Conservation (phyloP, 176 grass and related monocot genomes). For the Oryza australiensis region DNA sequence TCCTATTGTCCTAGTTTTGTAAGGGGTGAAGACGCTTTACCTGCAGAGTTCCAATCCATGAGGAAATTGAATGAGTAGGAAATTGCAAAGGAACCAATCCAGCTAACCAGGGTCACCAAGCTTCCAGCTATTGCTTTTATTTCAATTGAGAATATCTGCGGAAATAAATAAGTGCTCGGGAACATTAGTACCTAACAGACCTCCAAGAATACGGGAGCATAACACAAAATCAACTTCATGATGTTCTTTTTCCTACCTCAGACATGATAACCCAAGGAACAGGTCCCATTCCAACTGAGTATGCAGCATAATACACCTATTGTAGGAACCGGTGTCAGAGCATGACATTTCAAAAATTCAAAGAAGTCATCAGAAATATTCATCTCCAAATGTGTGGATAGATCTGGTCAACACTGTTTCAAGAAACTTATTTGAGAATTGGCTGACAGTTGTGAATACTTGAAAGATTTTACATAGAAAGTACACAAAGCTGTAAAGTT, state of each 20-base stretch:
- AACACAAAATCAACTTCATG: not conserved
- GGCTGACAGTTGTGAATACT: not conserved
- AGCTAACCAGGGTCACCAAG: slow-evolving; percentile 68
- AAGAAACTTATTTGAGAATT: not conserved
- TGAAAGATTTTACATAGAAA: not conserved
- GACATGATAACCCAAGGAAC: slow-evolving; percentile 91
- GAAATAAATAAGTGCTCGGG: not conserved
- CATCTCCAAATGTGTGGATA: not conserved
- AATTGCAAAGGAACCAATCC: slow-evolving; percentile 62
- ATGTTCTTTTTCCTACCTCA: slow-evolving; percentile 51
- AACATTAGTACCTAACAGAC: not conserved
- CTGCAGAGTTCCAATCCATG: slow-evolving; percentile 80
- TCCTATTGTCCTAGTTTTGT: too few relatives aligned
- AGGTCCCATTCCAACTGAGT: slow-evolving; percentile 79
- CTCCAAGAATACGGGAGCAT: not conserved
- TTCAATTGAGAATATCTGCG: slow-evolving; percentile 81
- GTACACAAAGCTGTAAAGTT: not conserved
- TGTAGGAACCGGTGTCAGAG: slow-evolving; percentile 14
- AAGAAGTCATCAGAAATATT: not conserved
- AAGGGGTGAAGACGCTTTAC: slow-evolving; percentile 28
- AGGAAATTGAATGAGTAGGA: slow-evolving; percentile 74
- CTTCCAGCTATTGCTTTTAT: slow-evolving; percentile 83
- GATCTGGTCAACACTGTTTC: not conserved
- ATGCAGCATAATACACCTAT: slow-evolving; percentile 70
- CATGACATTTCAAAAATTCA: slow-evolving; percentile 13